Conservation (phyloP, 164 flowering plant genomes). For the Berberis vulgaris region DNA sequence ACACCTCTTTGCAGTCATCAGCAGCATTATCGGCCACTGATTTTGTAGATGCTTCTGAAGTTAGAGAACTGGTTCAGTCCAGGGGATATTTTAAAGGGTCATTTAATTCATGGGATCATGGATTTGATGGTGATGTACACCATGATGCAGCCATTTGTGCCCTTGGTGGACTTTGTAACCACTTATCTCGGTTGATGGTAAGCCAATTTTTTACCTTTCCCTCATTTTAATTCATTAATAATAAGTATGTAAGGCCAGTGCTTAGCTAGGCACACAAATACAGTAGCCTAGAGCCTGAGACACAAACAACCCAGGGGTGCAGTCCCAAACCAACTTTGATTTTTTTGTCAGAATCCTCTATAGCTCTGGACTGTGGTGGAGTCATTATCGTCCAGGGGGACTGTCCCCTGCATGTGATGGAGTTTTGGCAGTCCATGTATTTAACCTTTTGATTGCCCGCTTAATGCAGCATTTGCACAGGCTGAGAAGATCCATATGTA, state of each 20-base stretch:
- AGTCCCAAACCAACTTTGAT: too few species aligned
- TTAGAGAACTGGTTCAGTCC: slow-evolving; percentile 44
- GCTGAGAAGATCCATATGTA: too few species aligned
- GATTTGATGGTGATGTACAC: slow-evolving; percentile 37
- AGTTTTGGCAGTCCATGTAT: too few species aligned
- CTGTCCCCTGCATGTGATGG: too few species aligned
- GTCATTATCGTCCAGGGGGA: too few species aligned
- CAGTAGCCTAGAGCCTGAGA: too few species aligned
- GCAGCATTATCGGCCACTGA: slow-evolving; percentile 40
- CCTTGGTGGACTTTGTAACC: slow-evolving; percentile 69
- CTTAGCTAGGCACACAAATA: too few species aligned
- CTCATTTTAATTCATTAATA: background rate
- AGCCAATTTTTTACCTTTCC: slow-evolving; percentile 12
- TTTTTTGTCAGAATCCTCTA: background rate
- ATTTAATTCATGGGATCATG: slow-evolving; percentile 27
- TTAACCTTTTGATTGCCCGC: too few species aligned
- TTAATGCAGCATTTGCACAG: too few species aligned
- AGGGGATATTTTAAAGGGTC: slow-evolving; percentile 70
- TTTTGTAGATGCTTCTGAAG: slow-evolving; percentile 54
- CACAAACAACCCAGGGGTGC: too few species aligned
- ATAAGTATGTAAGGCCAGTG: background rate
- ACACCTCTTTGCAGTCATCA: slow-evolving; percentile 36
- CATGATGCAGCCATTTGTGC: slow-evolving; percentile 53
- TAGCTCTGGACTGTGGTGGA: background rate
- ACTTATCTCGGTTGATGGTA: slow-evolving; percentile 81